Conservation (phyloP, 2,329 filamentous ascomycete genomes). For the Paraconiothyrium brasiliense region DNA sequence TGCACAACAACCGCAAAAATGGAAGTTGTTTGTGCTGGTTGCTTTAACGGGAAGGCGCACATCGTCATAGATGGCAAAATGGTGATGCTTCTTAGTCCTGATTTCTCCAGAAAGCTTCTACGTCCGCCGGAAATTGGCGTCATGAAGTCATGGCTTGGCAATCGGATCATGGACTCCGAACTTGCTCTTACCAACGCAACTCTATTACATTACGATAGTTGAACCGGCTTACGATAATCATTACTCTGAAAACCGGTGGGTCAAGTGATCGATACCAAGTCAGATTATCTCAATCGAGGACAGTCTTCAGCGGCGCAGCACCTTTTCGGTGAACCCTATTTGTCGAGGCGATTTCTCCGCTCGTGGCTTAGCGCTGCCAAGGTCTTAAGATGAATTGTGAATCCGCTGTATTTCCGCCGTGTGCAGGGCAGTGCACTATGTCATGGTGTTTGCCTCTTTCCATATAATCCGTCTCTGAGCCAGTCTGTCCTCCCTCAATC, state of each 20-base stretch:
- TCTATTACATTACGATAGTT: background rate
- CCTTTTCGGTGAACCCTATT: background rate
- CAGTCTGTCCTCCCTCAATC: constrained; percentile 6
- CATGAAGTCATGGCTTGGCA: constrained; percentile 19
- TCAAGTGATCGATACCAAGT: background rate
- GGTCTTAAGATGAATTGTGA: background rate
- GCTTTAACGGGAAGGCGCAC: background rate
- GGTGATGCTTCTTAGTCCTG: background rate
- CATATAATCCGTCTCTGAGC: background rate
- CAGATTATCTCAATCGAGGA: background rate
- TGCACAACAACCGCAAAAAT: background rate
- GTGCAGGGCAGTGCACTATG: constrained; percentile 12
- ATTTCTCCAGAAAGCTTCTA: constrained; percentile 16
- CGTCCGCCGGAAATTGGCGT: constrained; percentile 8
- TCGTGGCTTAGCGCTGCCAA: constrained; percentile 10
- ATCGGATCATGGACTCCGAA: background rate
- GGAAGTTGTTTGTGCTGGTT: background rate
- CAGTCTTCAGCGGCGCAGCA: constrained; percentile 1
- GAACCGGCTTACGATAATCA: background rate
- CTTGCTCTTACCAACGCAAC: background rate
- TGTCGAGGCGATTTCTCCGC: constrained; percentile 1
- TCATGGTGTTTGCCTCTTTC: constrained; percentile 7
- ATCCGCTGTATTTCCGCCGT: constrained; percentile 8
- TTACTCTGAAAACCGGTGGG: background rate
- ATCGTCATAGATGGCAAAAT: constrained; percentile 15